phyloP scores from a whole-genome alignment of 352 stramenopile species.

The Phytophthora gonapodyides region DNA sequence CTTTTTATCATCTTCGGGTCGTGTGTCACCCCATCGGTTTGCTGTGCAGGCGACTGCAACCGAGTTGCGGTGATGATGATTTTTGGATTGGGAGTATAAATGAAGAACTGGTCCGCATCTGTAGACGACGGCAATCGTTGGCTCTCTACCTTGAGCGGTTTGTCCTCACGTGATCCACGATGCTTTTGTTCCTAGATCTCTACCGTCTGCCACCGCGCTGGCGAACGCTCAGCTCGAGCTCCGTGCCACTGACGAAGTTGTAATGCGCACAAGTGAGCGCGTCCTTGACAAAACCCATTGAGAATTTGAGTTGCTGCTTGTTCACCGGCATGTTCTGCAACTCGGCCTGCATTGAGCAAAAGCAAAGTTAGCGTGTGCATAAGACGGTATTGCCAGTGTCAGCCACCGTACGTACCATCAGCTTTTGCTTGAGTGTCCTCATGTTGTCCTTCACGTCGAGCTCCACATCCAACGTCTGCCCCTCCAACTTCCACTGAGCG shows the following conservation, averaged over 20 bases:
- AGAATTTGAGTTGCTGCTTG: slow-evolving; percentile 96
- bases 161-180: background rate
- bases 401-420: slow-evolving; percentile 55
- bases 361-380: background rate
- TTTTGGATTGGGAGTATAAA: slow-evolving; percentile 7
- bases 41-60: slow-evolving; percentile 6
- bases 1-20: slow-evolving; percentile 13
- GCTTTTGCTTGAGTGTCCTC: slow-evolving; percentile 92
- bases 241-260: slow-evolving; percentile 82
- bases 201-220: slow-evolving; percentile 79
- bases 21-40: slow-evolving; percentile 18
- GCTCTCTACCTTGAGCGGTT: background rate
- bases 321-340: slow-evolving; percentile 93
- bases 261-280: slow-evolving; percentile 80
- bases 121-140: slow-evolving; percentile 13
- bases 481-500: slow-evolving; percentile 93
- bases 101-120: background rate
- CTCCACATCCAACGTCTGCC: slow-evolving; percentile 90
- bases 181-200: background rate
- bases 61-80: slow-evolving; percentile 3
- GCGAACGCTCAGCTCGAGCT: slow-evolving; percentile 78
- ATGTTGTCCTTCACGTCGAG: slow-evolving; percentile 91
- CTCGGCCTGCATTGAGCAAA: slow-evolving; percentile 44
- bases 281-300: slow-evolving; percentile 94
- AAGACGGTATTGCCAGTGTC: background rate